Evolutionary conservation across 83 land plant species (phyloP).

Genomic region (Thuja plicata): DNA sequence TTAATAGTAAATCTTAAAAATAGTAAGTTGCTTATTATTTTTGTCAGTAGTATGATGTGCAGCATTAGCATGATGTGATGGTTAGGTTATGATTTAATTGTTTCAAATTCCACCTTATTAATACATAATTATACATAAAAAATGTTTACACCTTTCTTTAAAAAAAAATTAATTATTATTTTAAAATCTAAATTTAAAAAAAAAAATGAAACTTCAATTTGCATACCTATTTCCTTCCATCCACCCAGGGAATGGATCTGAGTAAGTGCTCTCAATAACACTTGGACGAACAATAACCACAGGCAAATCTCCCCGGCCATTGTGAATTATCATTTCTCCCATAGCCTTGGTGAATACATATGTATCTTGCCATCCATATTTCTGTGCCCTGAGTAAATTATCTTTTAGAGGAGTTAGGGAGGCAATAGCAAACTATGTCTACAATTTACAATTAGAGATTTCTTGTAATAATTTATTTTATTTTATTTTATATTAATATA

Average conservation of each 20-base stretch:
- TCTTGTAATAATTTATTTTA: not conserved
- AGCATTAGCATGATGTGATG: no score
- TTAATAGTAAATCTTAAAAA: no score
- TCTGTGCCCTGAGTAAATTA: slow-evolving; percentile 53
- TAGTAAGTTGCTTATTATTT: no score
- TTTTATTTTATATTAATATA: no score
- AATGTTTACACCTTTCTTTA: no score
- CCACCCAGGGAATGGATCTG: slow-evolving; percentile 92
- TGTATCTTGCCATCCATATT: slow-evolving; percentile 94
- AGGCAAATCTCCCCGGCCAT: slow-evolving; percentile 65
- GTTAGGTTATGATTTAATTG: no score
- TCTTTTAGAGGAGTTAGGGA: slow-evolving; percentile 5
- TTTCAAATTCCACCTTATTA: no score
- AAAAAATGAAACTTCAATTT: no score
- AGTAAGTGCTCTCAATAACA: slow-evolving; percentile 82
- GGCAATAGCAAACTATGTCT: not conserved
- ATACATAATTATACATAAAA: no score
- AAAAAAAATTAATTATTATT: no score
- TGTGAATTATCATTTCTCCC: slow-evolving; percentile 85
- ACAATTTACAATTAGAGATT: not conserved
- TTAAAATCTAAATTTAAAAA: no score
- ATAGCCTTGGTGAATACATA: slow-evolving; percentile 96
- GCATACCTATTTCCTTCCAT: slow-evolving; percentile 93
- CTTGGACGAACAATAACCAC: slow-evolving; percentile 80
- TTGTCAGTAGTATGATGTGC: no score